These are phyloP conservation scores for Boletus semigastroideus DNA, from an alignment of 1,284 basidiomycete genomes.

Conservation along the genomic window DNA sequence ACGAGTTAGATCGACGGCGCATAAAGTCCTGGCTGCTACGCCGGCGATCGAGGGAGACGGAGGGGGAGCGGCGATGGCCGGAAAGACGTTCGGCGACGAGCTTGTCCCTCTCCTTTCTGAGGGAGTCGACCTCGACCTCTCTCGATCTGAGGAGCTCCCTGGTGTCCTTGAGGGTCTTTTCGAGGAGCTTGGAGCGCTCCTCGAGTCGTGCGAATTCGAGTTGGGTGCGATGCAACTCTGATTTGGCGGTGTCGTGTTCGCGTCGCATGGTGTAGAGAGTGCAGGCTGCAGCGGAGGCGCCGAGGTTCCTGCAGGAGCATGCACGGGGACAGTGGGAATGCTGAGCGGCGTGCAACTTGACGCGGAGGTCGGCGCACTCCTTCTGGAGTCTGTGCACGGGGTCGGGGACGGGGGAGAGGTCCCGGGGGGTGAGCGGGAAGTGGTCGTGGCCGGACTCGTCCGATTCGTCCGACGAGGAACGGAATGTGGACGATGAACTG, in stretches of 20 bases:
- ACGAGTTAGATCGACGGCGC: constrained; percentile 31
- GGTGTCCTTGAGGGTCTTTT: constrained; percentile 55
- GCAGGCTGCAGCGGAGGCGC: constrained; percentile 30
- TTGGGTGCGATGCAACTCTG: constrained; percentile 54
- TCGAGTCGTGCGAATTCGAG: constrained; percentile 54
- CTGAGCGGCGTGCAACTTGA: constrained; percentile 48
- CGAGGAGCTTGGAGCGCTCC: constrained; percentile 59
- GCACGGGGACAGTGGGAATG: constrained; percentile 34
- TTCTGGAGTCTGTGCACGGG: constrained; percentile 20
- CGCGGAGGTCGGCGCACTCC: constrained; percentile 39
- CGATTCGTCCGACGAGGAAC: constrained; percentile 27
- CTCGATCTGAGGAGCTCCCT: constrained; percentile 46
- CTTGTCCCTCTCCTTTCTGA: constrained; percentile 46
- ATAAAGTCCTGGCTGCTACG: constrained; percentile 28
- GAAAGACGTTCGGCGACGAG: constrained; percentile 26
- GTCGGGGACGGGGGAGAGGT: constrained; percentile 27
- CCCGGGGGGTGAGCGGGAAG: constrained; percentile 27
- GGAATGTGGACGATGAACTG: constrained; percentile 28
- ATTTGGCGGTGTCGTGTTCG: constrained; percentile 54
- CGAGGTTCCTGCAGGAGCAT: constrained; percentile 39
- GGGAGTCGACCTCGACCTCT: constrained; percentile 55
- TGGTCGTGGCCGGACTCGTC: constrained; percentile 21
- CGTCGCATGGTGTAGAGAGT: constrained; percentile 50
- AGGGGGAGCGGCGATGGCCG: constrained; percentile 24
- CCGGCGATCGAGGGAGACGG: constrained; percentile 20